Evolutionary conservation across 179 eudicot species (phyloP), one percentile per base, ranked within the genome.

Genomic region (Spergularia azorica): DNA sequence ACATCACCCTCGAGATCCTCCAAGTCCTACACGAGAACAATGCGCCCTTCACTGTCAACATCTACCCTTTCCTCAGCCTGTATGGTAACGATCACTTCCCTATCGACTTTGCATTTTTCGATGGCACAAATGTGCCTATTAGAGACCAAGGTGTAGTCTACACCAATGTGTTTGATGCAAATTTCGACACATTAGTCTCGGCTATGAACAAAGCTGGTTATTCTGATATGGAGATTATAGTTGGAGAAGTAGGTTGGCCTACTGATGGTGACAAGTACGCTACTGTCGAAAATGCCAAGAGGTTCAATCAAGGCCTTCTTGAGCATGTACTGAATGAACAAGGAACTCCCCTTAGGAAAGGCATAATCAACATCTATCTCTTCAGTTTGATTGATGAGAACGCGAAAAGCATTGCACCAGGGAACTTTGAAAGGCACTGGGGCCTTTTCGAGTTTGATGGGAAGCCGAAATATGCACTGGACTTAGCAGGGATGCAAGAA

Each of bases 241-340:
- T 95, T 1, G 99, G 99, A 54, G 99, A 95, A 80, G 94, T 95
- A 2, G 99, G 99, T 21, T 95, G 99, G 99, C 99, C 99, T 0
- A 95, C 99, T 1, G 97, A 95, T 55, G 99, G 99, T 0, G 89
- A 95, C 70, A 85, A 84, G 65, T 70, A 83, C 48, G 99, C 99
- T 0, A 95, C 90, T 74, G 63, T 75, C 0, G 78, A 85, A 38
- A 90, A 86, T 67, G 99, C 99, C 2, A 85, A 84, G 81, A 85
- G 93, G 72, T 95, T 93, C 59, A 95, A 91, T 62, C 94, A 93
- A 63, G 99, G 98, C 52, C 60, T 95, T 46, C 67, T 95, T 7
- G 81, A 80, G 8, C 99, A 95, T 76, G 85, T 79, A 0, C 4
- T 88, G 77, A 87, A 90, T 50, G 91, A 85, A 0, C 77, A 83